Conservation (phyloP, 495 filamentous ascomycete genomes). For the Aspergillus bertholletiae region DNA sequence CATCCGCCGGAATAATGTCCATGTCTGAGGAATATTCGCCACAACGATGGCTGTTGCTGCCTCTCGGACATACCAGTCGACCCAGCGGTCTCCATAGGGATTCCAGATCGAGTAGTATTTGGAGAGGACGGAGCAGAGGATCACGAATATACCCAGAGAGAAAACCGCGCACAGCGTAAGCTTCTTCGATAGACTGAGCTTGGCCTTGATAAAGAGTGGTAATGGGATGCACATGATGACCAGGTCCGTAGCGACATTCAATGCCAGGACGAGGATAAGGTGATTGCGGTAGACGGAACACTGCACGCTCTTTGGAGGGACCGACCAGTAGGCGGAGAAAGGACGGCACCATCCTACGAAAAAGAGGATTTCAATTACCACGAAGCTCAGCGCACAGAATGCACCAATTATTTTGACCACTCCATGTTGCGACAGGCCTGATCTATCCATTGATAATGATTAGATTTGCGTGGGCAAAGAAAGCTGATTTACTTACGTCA, state of each 20-base stretch:
- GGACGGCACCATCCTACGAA: constrained; percentile 57
- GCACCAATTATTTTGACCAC: constrained; percentile 46
- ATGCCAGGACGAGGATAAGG: constrained; percentile 52
- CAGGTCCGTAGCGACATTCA: constrained; percentile 56
- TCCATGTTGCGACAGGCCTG: constrained; percentile 37
- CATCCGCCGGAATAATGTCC: constrained; percentile 46
- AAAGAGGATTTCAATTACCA: constrained; percentile 55
- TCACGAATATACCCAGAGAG: constrained; percentile 54
- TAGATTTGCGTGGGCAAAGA: background rate
- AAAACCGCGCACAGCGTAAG: constrained; percentile 38
- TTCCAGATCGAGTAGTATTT: constrained; percentile 54
- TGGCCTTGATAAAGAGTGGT: constrained; percentile 46
- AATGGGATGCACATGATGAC: constrained; percentile 54
- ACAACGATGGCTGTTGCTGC: constrained; percentile 52
- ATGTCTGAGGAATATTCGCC: constrained; percentile 53
- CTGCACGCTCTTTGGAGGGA: constrained; percentile 17
- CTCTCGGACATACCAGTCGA: constrained; percentile 58
- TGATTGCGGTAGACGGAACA: constrained; percentile 34
- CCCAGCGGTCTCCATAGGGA: constrained; percentile 48
- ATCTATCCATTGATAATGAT: background rate
- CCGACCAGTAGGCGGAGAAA: constrained; percentile 50
- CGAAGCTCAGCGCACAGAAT: constrained; percentile 45
- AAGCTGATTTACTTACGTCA: constrained; percentile 39
- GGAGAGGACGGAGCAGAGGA: constrained; percentile 51
- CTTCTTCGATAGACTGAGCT: constrained; percentile 43